Conservation (phyloP, 2,329 filamentous ascomycete species). For the Fusarium piperis region DNA sequence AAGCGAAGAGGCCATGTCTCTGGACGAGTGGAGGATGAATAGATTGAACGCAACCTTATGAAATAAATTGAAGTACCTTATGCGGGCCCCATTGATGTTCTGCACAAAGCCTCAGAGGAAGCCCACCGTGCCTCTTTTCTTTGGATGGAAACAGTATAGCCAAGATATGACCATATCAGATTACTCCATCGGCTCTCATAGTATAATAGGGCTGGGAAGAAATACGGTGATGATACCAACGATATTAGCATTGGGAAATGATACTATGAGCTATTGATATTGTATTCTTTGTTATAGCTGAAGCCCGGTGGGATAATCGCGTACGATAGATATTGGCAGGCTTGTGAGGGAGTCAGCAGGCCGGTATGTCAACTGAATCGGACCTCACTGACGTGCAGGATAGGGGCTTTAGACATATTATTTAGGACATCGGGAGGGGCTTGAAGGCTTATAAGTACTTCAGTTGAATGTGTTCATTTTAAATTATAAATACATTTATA, state of each 20-base stretch:
- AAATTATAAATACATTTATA: too few species aligned
- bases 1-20: not conserved
- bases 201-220: not conserved
- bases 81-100: not conserved
- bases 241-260: too few species aligned
- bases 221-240: too few species aligned
- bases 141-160: not conserved
- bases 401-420: not conserved
- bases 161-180: not conserved
- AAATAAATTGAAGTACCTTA: fast-evolving
- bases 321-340: too few species aligned
- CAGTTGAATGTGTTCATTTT: not conserved
- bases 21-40: not conserved
- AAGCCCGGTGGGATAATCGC: too few species aligned
- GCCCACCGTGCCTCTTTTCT: too few species aligned
- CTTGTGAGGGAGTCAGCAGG: not conserved
- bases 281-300: too few species aligned
- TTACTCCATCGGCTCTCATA: not conserved
- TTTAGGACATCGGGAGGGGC: not conserved
- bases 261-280: too few species aligned
- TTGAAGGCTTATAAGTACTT: not conserved
- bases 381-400: not conserved
- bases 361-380: not conserved
- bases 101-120: not conserved
- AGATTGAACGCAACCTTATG: not conserved